These are phyloP conservation scores for Penicillium argentinense DNA, from an alignment of 495 filamentous ascomycete species.

Conservation along the genomic window DNA sequence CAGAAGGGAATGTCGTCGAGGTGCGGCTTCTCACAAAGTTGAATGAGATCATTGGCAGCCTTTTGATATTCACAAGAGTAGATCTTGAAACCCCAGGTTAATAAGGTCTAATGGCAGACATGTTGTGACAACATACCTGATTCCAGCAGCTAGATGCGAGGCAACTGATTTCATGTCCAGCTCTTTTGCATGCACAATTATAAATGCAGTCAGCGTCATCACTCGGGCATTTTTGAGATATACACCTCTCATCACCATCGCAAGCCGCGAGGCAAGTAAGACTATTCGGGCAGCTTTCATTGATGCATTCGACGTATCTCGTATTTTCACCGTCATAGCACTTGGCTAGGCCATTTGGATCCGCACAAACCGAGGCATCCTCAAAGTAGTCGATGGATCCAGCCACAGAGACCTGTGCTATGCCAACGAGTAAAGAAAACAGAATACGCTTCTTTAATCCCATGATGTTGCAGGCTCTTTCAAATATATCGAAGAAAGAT, in stretches of 20 bases:
- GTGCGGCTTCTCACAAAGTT: slow-evolving; percentile 4
- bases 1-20: slow-evolving; percentile 20
- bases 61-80: slow-evolving; percentile 31
- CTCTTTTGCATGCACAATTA: slow-evolving; percentile 14
- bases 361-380: slow-evolving; percentile 16
- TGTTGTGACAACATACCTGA: slow-evolving; percentile 10
- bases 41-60: slow-evolving; percentile 10
- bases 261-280: slow-evolving; percentile 12
- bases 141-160: slow-evolving; percentile 24
- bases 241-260: slow-evolving; percentile 11
- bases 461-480: too few species aligned
- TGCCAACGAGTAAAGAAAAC: not conserved
- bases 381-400: slow-evolving; percentile 13
- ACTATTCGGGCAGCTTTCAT: slow-evolving; percentile 13
- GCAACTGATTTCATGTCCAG: slow-evolving; percentile 19
- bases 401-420: not conserved
- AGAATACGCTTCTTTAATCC: not conserved
- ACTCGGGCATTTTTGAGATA: slow-evolving; percentile 10
- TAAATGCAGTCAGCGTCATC: slow-evolving; percentile 18
- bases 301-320: slow-evolving; percentile 14
- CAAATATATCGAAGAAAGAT: too few species aligned
- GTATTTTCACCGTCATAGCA: slow-evolving; percentile 16
- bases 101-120: not conserved
- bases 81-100: too few species aligned
- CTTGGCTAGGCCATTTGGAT: slow-evolving; percentile 12